phyloP scores from a whole-genome alignment of 352 stramenopile species.

The Globisporangium canariense region DNA sequence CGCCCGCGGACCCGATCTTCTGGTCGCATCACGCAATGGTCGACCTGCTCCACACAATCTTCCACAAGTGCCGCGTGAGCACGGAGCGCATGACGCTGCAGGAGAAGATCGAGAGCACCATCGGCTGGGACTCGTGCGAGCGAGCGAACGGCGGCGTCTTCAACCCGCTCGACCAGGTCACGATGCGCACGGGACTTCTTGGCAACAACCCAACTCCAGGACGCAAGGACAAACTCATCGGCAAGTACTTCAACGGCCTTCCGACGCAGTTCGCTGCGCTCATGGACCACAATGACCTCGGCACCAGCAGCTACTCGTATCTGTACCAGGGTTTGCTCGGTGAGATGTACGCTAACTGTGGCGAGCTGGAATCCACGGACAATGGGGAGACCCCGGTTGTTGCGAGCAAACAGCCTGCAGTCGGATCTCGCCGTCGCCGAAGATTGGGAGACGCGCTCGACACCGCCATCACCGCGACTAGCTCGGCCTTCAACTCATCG shows the following conservation, averaged over 20 bases:
- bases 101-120: conserved; percentile 25
- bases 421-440: neutral
- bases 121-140: conserved; percentile 14
- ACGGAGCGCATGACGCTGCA: conserved; percentile 21
- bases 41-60: conserved; percentile 49
- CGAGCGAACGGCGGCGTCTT: conserved; percentile 14
- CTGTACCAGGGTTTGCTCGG: conserved; percentile 9
- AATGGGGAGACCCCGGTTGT: neutral
- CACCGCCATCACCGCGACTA: neutral
- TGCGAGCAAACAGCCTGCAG: neutral
- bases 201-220: conserved; percentile 23
- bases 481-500: conserved; percentile 6
- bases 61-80: conserved; percentile 48
- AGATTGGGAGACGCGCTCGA: conserved; percentile 3
- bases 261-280: conserved; percentile 19
- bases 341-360: conserved; percentile 16
- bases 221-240: conserved; percentile 17
- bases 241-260: conserved; percentile 54
- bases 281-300: conserved; percentile 17
- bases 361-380: neutral
- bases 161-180: conserved; percentile 11
- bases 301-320: conserved; percentile 16
- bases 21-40: conserved; percentile 50
- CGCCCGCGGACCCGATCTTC: conserved; percentile 55
- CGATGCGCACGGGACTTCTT: conserved; percentile 28